phyloP scores from a whole-genome alignment of 768 basidiomycete genomes.

The Dacryopinax spathularia region DNA sequence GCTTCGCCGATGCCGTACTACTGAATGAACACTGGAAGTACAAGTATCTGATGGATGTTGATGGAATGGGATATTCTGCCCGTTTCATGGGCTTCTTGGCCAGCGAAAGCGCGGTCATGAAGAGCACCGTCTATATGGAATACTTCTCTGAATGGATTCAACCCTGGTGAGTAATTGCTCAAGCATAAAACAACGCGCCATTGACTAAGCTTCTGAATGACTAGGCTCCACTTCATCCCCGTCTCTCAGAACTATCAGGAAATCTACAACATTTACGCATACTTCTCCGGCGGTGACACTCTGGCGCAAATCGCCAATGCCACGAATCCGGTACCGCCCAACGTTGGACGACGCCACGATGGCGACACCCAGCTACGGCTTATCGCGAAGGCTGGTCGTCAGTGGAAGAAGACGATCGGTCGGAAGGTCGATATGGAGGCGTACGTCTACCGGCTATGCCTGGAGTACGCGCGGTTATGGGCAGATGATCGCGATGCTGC shows the following conservation, averaged over 20 bases:
- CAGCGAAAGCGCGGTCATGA: constrained; percentile 79
- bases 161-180: constrained; percentile 47
- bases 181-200: neutral
- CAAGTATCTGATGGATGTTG: constrained; percentile 84
- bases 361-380: constrained; percentile 60
- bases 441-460: constrained; percentile 72
- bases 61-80: constrained; percentile 91
- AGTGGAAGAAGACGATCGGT: constrained; percentile 78
- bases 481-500: constrained; percentile 64
- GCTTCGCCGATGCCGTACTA: constrained; percentile 61
- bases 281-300: constrained; percentile 67
- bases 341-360: constrained; percentile 29
- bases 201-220: neutral
- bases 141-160: constrained; percentile 85
- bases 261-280: constrained; percentile 86
- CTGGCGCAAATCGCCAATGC: constrained; percentile 26
- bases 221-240: constrained; percentile 89
- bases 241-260: constrained; percentile 75
- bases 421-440: constrained; percentile 85
- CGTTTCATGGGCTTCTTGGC: constrained; percentile 74
- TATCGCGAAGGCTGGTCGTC: constrained; percentile 83
- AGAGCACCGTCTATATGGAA: constrained; percentile 82
- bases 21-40: constrained; percentile 82
- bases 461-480: constrained; percentile 79
- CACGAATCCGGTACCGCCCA: constrained; percentile 2